A percentile compares a stretch with the other conserved stretches of the same genome.
These are phyloP conservation scores for Kuraishia piskuri DNA, from an alignment of 805 yeast species.

Conservation along the genomic window DNA sequence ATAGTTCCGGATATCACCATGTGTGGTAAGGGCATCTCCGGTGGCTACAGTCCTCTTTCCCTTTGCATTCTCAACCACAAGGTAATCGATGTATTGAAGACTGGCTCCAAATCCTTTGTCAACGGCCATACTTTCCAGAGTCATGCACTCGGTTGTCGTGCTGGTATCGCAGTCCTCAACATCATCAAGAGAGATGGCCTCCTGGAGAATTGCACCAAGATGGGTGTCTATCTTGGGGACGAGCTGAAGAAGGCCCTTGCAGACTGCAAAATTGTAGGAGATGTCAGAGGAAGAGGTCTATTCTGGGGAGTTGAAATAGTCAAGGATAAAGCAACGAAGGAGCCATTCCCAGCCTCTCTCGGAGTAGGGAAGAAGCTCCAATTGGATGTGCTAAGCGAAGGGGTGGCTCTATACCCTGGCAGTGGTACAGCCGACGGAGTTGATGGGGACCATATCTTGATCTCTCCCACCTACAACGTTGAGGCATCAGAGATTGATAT, in stretches of 20 bases:
- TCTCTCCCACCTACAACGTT: constrained; percentile 29
- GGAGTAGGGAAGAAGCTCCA: constrained; percentile 18
- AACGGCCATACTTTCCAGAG: constrained; percentile 18
- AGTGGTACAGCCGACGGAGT: constrained; percentile 25
- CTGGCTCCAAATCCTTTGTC: constrained; percentile 13
- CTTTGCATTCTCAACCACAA: constrained; percentile 19
- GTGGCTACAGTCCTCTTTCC: constrained; percentile 22
- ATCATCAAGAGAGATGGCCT: constrained; percentile 19
- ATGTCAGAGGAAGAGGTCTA: constrained; percentile 16
- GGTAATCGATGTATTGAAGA: constrained; percentile 13
- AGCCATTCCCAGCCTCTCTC: constrained; percentile 23
- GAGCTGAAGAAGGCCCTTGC: constrained; percentile 10
- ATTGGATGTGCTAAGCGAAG: constrained; percentile 21
- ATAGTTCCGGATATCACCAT: constrained; percentile 24
- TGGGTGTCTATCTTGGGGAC: constrained; percentile 18
- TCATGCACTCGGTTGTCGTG: constrained; percentile 21
- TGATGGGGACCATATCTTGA: constrained; percentile 27
- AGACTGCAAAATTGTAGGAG: constrained; percentile 10
- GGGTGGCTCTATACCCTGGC: constrained; percentile 29
- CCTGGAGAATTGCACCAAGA: constrained; percentile 14
- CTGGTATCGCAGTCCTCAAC: constrained; percentile 20
- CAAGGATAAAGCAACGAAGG: constrained; percentile 31
- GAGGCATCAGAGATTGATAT: constrained; percentile 24
- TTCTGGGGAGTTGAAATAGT: constrained; percentile 34
- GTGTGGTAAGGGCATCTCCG: constrained; percentile 23